These are phyloP conservation scores for Annulohypoxylon bovei DNA, from an alignment of 495 filamentous ascomycete genomes.

Conservation along the genomic window DNA sequence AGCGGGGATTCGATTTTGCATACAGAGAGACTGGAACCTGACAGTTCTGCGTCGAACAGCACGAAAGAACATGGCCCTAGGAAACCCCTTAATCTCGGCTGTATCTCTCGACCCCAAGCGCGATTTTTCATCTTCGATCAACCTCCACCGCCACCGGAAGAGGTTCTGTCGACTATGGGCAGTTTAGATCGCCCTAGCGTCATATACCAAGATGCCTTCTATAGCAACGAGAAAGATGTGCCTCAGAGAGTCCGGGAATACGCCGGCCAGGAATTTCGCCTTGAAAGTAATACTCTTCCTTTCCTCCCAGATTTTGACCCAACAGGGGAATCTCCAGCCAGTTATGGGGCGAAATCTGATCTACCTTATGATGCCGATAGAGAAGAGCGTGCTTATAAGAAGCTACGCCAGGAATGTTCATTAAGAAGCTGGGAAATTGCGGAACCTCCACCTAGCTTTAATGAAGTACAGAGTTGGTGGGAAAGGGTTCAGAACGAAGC, in stretches of 20 bases:
- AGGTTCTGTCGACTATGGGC: slow-evolving; percentile 57
- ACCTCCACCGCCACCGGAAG: slow-evolving; percentile 50
- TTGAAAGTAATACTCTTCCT: slow-evolving; percentile 77
- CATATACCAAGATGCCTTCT: slow-evolving; percentile 88
- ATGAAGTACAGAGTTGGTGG: slow-evolving; percentile 78
- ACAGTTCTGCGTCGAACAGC: slow-evolving; percentile 11
- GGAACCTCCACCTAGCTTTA: slow-evolving; percentile 71
- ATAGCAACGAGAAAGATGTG: slow-evolving; percentile 86
- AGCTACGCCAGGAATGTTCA: slow-evolving; percentile 62
- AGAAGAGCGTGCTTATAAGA: slow-evolving; percentile 61
- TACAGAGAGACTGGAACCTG: slow-evolving; percentile 6
- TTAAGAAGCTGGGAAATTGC: slow-evolving; percentile 73
- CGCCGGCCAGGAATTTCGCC: slow-evolving; percentile 84
- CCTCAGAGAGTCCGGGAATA: slow-evolving; percentile 83
- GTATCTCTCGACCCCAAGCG: slow-evolving; percentile 30
- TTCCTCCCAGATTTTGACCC: slow-evolving; percentile 84
- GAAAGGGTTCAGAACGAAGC: slow-evolving; percentile 46
- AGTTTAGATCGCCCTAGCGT: slow-evolving; percentile 57
- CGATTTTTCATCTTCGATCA: slow-evolving; percentile 44
- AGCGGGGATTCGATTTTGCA: slow-evolving; percentile 8
- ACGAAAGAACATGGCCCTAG: neutral
- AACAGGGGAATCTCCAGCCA: slow-evolving; percentile 64
- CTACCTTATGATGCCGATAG: slow-evolving; percentile 57
- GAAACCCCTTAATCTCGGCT: slow-evolving; percentile 36
- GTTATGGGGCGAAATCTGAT: slow-evolving; percentile 62